Conservation (phyloP, 148 eudicot species). For the Polygonum maritimum region DNA sequence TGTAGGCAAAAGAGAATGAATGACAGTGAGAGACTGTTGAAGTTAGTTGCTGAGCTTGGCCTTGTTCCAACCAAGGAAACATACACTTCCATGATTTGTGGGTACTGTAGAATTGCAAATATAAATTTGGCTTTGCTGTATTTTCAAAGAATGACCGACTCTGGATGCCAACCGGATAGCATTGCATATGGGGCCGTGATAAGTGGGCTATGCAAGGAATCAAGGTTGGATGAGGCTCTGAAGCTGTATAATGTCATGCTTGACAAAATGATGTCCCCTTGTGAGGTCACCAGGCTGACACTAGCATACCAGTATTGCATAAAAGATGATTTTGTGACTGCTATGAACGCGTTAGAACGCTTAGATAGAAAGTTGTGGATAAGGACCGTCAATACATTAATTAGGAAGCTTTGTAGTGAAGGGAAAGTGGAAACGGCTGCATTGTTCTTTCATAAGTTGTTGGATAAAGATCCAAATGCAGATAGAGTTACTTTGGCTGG, state of each 20-base stretch:
- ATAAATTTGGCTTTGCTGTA: constrained; percentile 30
- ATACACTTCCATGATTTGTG: constrained; percentile 79
- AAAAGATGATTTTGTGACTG: constrained; percentile 27
- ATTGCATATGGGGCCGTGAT: constrained; percentile 70
- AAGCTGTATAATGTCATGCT: constrained; percentile 52
- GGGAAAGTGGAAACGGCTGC: constrained; percentile 64
- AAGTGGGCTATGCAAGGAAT: constrained; percentile 77
- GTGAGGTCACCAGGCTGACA: constrained; percentile 81
- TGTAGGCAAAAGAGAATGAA: constrained; percentile 50
- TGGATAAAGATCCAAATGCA: constrained; percentile 46
- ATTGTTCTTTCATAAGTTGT: constrained; percentile 44
- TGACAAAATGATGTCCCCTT: constrained; percentile 52
- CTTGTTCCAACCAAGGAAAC: constrained; percentile 65
- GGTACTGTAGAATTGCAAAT: constrained; percentile 52
- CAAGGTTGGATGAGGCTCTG: constrained; percentile 65
- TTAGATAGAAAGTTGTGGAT: constrained; percentile 71
- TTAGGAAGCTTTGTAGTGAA: constrained; percentile 86
- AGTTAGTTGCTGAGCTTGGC: constrained; percentile 49
- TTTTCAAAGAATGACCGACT: constrained; percentile 52
- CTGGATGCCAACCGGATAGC: constrained; percentile 68
- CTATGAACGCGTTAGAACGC: constrained; percentile 43
- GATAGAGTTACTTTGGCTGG: constrained; percentile 69
- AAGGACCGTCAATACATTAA: constrained; percentile 56
- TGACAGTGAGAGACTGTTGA: constrained; percentile 53
- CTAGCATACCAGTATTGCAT: constrained; percentile 78